Evolutionary conservation across 1,139 yeast genomes (phyloP).

Genomic region (Sugiyamaella castrensis): DNA sequence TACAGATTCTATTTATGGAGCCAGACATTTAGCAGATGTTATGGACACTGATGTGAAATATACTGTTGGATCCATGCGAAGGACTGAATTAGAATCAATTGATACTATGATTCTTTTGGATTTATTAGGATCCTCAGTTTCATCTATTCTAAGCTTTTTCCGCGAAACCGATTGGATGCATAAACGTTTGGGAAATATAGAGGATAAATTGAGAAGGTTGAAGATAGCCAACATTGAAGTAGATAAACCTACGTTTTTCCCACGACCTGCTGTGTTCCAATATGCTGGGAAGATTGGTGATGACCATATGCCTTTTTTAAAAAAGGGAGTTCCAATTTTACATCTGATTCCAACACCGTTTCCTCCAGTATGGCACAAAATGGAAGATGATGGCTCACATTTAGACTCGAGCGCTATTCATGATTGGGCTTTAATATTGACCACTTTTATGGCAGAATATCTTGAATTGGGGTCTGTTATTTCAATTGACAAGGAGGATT

Average conservation of each 20-base stretch:
- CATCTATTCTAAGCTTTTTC: conserved; percentile 47
- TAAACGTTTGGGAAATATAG: conserved; percentile 35
- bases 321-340: conserved; percentile 46
- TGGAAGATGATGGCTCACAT: conserved; percentile 39
- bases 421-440: conserved; percentile 39
- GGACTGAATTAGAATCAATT: conserved; percentile 33
- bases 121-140: conserved; percentile 44
- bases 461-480: conserved; percentile 27
- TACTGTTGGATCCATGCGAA: conserved; percentile 17
- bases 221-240: conserved; percentile 18
- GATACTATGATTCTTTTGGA: conserved; percentile 50
- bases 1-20: conserved; percentile 54
- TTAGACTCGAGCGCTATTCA: conserved; percentile 35
- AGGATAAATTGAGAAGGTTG: conserved; percentile 23
- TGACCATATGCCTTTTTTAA: conserved; percentile 53
- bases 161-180: conserved; percentile 43
- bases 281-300: conserved; percentile 44
- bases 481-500: conserved; percentile 13
- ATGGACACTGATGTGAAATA: conserved; percentile 35
- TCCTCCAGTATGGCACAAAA: conserved; percentile 53
- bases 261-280: conserved; percentile 21
- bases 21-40: conserved; percentile 46
- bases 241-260: conserved; percentile 21
- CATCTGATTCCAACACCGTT: conserved; percentile 52
- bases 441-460: conserved; percentile 38